A percentile compares a stretch with the other conserved stretches of the same genome.
Conservation (phyloP, 129 eudicot species). For the Flaveria trinervia region DNA sequence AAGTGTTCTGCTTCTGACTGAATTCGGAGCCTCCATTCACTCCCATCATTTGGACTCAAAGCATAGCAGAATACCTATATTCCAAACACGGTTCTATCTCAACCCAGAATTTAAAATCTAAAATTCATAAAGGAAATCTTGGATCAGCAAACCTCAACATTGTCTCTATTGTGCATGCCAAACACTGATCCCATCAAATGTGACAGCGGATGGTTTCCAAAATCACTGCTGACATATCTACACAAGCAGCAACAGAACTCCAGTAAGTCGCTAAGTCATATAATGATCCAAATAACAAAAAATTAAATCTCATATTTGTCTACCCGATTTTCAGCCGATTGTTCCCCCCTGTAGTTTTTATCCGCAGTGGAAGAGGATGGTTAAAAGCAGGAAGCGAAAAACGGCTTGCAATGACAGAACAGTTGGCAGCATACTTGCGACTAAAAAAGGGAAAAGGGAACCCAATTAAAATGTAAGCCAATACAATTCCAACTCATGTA, state of each 20-base stretch:
- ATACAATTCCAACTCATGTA: not conserved
- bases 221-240: constrained; percentile 98
- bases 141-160: constrained; percentile 64
- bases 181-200: constrained; percentile 97
- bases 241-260: constrained; percentile 31
- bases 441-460: constrained; percentile 36
- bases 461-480: constrained; percentile 6
- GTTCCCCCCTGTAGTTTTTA: constrained; percentile 70
- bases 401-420: constrained; percentile 84
- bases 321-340: constrained; percentile 82
- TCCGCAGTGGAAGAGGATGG: constrained; percentile 69
- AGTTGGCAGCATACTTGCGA: constrained; percentile 91
- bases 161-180: constrained; percentile 84
- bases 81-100: not conserved
- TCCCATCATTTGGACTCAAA: constrained; percentile 87
- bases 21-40: constrained; percentile 85
- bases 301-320: constrained; percentile 3
- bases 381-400: constrained; percentile 77
- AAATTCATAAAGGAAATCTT: not conserved
- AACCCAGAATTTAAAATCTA: constrained; percentile 12
- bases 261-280: constrained; percentile 38
- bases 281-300: not conserved
- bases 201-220: constrained; percentile 94
- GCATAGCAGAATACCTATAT: constrained; percentile 91
- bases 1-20: constrained; percentile 95